Conservation (phyloP, 768 basidiomycete species). For the Kwoniella bestiolae region DNA sequence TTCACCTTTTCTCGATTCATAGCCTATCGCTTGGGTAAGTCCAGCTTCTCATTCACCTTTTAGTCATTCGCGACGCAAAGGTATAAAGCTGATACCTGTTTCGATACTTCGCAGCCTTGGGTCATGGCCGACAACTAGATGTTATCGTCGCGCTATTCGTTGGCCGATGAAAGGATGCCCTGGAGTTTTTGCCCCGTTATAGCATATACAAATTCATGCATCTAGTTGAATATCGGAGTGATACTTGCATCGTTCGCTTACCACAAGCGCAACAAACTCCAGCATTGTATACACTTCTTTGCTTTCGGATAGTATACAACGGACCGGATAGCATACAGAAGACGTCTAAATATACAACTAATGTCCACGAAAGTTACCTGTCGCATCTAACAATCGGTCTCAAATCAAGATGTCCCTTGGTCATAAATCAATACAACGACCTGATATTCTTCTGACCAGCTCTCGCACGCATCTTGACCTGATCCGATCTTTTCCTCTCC, state of each 20-base stretch:
- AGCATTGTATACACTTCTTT: no score
- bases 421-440: not conserved
- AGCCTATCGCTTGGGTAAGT: constrained; percentile 50
- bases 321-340: no score
- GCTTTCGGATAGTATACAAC: no score
- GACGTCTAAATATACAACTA: no score
- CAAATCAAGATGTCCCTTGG: no score
- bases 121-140: constrained; percentile 54
- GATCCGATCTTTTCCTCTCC: not conserved
- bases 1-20: not conserved
- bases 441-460: not conserved
- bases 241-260: no score
- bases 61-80: constrained; percentile 1
- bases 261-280: no score
- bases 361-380: no score
- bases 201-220: not conserved
- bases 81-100: not conserved
- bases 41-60: not conserved
- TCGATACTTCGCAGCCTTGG: constrained; percentile 38
- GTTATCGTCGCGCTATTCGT: not conserved
- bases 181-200: not conserved
- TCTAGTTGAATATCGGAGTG: not conserved
- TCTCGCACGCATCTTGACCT: not conserved
- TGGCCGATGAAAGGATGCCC: not conserved
- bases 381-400: no score